A percentile compares a stretch with the other conserved stretches of the same genome.
phyloP scores from a whole-genome alignment of 1,284 basidiomycete species.

The Ganoderma multipileum region DNA sequence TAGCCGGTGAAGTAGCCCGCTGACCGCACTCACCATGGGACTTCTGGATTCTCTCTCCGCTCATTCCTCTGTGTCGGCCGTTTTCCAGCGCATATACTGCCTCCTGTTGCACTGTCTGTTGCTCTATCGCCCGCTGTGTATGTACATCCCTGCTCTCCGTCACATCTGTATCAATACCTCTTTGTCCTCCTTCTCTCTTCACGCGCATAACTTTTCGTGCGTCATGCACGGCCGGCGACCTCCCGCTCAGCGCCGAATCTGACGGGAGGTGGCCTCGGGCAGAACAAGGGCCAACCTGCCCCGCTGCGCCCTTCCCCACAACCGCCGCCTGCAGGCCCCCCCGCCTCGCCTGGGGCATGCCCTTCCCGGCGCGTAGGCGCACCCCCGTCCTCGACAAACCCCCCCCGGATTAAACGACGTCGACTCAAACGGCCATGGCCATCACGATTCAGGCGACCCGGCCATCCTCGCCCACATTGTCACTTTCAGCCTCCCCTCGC shows the following conservation, averaged over 20 bases:
- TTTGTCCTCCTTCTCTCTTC: not conserved
- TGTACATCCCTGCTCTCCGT: constrained; percentile 1
- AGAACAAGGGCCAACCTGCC: not conserved
- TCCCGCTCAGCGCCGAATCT: not conserved
- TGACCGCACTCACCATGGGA: not conserved
- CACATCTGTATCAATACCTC: constrained; percentile 3
- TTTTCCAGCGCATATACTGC: not conserved
- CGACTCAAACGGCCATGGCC: not conserved
- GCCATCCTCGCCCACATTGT: constrained; percentile 4
- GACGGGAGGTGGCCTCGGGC: not conserved
- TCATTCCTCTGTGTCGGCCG: not conserved
- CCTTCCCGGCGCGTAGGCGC: not conserved
- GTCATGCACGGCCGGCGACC: not conserved
- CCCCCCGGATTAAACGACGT: not conserved
- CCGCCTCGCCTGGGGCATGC: constrained; percentile 6
- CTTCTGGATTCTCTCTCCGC: not conserved
- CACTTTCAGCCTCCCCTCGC: not conserved
- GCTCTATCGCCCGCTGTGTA: not conserved
- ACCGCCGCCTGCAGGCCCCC: not conserved
- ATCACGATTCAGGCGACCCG: not conserved
- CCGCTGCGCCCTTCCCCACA: not conserved
- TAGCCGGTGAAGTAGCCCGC: not conserved
- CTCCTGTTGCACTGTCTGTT: constrained; percentile 1
- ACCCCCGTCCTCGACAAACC: not conserved
- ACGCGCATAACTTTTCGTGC: not conserved